Percentiles rank a stretch among this genome's conserved stretches.
Conservation (phyloP, 345 rosid species). For the Eucalyptus pumila region DNA sequence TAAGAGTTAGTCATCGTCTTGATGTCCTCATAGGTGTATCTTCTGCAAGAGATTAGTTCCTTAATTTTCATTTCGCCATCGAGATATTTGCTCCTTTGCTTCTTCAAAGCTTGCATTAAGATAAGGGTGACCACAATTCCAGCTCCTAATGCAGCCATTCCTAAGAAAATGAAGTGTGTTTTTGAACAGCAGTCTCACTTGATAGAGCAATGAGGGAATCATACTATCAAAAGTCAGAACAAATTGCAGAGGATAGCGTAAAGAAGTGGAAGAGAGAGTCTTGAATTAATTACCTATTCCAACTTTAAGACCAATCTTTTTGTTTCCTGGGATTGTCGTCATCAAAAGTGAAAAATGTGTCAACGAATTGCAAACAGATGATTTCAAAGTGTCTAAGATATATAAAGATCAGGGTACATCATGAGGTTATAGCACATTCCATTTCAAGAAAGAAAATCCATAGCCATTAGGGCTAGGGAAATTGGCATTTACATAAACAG, state of each 20-base stretch:
- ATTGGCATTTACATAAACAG: no score
- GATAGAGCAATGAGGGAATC: background rate
- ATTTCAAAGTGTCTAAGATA: background rate
- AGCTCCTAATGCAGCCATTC: background rate
- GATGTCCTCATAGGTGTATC: no score
- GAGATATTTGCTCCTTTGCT: no score
- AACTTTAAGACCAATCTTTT: background rate
- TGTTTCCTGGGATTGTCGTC: background rate
- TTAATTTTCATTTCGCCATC: no score
- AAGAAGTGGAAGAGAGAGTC: background rate
- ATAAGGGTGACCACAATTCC: background rate
- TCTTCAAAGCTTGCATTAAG: no score
- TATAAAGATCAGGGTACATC: background rate
- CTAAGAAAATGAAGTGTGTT: slow-evolving; percentile 6
- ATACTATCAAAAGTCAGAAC: background rate
- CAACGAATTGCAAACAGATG: no score
- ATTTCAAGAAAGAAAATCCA: background rate
- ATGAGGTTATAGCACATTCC: background rate
- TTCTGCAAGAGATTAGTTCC: no score
- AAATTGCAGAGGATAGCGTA: background rate
- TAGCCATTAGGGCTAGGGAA: no score
- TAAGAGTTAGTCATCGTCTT: no score
- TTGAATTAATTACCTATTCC: background rate
- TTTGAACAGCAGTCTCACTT: background rate
- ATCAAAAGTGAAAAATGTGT: no score